A percentile compares a stretch with the other conserved stretches of the same genome.
phyloP scores from a whole-genome alignment of 257 asterid species.

The Petunia axillaris region DNA sequence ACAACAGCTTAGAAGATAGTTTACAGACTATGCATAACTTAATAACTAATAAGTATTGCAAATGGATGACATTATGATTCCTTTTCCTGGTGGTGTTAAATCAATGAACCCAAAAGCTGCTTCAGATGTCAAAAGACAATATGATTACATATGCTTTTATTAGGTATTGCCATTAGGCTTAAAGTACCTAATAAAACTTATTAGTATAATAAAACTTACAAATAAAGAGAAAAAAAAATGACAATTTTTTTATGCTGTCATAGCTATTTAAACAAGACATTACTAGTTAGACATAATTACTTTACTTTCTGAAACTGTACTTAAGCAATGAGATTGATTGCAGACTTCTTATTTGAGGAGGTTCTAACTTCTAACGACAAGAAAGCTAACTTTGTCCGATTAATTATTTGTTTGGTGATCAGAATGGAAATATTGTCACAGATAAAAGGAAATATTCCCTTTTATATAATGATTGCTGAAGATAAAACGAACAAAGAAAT shows the following conservation, averaged over 20 bases:
- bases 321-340: not conserved
- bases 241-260: not conserved
- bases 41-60: not conserved
- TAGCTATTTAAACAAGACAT: not conserved
- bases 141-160: slow-evolving; percentile 28
- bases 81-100: slow-evolving; percentile 32
- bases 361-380: not conserved
- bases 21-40: not conserved
- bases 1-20: no score
- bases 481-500: not conserved
- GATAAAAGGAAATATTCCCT: not conserved
- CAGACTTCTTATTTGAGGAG: not conserved
- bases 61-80: slow-evolving; percentile 41
- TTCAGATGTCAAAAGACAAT: slow-evolving; percentile 28
- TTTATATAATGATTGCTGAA: not conserved
- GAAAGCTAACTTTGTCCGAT: not conserved
- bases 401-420: not conserved
- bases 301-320: not conserved
- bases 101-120: slow-evolving; percentile 35
- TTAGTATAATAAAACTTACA: not conserved
- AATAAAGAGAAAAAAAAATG: not conserved
- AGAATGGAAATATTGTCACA: not conserved
- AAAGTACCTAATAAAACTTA: slow-evolving; percentile 2
- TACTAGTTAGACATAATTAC: not conserved
- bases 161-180: slow-evolving; percentile 19